phyloP scores from a whole-genome alignment of 345 rosid genomes.

The Boechera retrofracta region DNA sequence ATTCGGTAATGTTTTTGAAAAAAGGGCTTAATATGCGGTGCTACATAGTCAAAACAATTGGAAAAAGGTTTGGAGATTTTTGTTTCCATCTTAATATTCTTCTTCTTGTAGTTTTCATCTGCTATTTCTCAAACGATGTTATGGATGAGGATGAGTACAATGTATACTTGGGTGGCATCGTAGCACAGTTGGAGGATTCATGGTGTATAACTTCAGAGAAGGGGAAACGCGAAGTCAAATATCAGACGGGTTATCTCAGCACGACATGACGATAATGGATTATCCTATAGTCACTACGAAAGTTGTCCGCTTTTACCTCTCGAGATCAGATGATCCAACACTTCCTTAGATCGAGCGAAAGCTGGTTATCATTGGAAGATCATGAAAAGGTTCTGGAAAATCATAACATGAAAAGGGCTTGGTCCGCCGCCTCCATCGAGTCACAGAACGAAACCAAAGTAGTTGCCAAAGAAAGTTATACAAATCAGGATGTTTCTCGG shows the following conservation, averaged over 20 bases:
- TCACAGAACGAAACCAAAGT: neutral
- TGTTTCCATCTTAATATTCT: neutral
- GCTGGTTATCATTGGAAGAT: conserved; percentile 86
- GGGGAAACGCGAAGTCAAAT: conserved; percentile 86
- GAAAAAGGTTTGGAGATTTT: neutral
- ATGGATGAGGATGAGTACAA: conserved; percentile 92
- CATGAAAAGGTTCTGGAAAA: conserved; percentile 11
- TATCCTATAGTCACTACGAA: conserved; percentile 84
- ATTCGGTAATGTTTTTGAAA: too few relatives aligned
- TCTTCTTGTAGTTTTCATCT: conserved; percentile 80
- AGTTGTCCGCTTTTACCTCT: conserved; percentile 84
- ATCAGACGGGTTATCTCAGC: conserved; percentile 75
- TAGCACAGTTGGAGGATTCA: conserved; percentile 89
- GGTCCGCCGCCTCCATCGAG: conserved; percentile 7
- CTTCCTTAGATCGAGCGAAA: conserved; percentile 87
- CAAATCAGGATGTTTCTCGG: neutral
- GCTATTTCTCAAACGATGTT: conserved; percentile 87
- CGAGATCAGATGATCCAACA: conserved; percentile 77
- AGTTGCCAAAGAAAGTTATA: neutral
- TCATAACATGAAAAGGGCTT: neutral
- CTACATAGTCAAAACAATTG: too few relatives aligned
- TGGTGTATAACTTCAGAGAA: conserved; percentile 94
- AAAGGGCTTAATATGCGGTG: too few relatives aligned
- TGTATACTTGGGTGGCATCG: conserved; percentile 82
- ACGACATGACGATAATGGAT: conserved; percentile 96